phyloP scores from a whole-genome alignment of 179 eudicot genomes.

The Spergularia azorica region DNA sequence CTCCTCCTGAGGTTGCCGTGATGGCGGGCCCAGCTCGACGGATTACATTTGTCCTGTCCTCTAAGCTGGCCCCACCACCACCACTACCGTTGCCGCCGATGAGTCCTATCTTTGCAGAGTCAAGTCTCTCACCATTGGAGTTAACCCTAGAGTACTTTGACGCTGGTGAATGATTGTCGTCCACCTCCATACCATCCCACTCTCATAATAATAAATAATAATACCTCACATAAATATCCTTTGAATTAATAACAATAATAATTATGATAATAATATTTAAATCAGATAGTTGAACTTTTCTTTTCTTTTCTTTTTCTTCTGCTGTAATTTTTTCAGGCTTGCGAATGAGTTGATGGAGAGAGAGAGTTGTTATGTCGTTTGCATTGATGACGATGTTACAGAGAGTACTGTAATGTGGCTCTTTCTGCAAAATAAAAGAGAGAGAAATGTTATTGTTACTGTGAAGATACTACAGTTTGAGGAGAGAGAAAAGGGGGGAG shows the following conservation, averaged over 20 bases:
- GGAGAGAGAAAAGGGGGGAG: no score
- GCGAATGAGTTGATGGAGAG: neutral
- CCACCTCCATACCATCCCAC: constrained; percentile 85
- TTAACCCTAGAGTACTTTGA: constrained; percentile 46
- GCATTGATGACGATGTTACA: constrained; percentile 43
- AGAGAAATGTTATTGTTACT: neutral
- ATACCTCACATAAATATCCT: neutral
- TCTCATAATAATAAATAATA: constrained; percentile 34
- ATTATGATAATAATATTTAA: neutral
- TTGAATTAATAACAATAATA: no score
- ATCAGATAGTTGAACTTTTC: no score
- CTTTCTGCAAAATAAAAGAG: constrained; percentile 24
- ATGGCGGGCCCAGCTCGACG: neutral
- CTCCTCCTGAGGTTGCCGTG: constrained; percentile 17
- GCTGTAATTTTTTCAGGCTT: neutral
- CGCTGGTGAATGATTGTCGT: constrained; percentile 46
- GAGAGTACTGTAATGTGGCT: constrained; percentile 23
- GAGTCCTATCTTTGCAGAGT: constrained; percentile 28
- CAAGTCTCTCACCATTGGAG: constrained; percentile 26
- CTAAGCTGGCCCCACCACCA: constrained; percentile 12
- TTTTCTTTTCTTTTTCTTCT: no score
- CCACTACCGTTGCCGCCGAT: constrained; percentile 1
- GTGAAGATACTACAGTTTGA: neutral
- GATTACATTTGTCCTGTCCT: neutral
- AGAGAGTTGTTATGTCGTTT: constrained; percentile 18